Conservation (phyloP, 805 yeast species). For the Candida mattraensis region DNA sequence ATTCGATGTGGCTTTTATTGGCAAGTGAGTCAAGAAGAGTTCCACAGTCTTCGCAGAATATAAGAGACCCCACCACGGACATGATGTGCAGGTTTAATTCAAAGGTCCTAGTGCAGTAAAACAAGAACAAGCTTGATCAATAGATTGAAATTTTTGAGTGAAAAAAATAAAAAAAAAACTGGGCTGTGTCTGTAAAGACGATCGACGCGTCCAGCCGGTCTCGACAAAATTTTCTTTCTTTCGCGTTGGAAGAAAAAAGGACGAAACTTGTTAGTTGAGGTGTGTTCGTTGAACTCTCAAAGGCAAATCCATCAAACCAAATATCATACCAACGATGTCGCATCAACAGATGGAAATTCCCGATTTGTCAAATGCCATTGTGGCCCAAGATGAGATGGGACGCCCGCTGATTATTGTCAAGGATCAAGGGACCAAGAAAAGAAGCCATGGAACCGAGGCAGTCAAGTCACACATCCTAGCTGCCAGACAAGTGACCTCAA, state of each 20-base stretch:
- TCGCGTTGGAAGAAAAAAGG: constrained; percentile 16
- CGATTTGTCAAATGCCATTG: constrained; percentile 95
- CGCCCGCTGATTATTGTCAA: constrained; percentile 97
- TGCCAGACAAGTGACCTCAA: constrained; percentile 90
- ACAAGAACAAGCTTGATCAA: too few relatives aligned
- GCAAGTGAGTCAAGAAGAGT: constrained; percentile 74
- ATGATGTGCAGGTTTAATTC: too few relatives aligned
- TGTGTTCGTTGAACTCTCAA: too few relatives aligned
- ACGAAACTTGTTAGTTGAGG: not conserved
- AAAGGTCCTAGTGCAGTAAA: too few relatives aligned
- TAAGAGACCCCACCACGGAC: constrained; percentile 95
- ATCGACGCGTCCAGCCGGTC: constrained; percentile 10
- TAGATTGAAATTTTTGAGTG: too few relatives aligned
- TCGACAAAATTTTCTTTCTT: constrained; percentile 9
- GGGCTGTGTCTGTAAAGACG: constrained; percentile 1
- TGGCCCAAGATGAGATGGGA: constrained; percentile 99
- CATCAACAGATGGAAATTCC: constrained; percentile 57
- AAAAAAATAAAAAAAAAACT: too few relatives aligned
- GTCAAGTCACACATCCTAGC: constrained; percentile 87
- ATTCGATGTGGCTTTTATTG: constrained; percentile 48
- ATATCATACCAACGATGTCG: constrained; percentile 13
- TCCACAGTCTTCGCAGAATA: constrained; percentile 93
- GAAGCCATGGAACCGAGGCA: constrained; percentile 80
- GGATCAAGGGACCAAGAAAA: constrained; percentile 55
- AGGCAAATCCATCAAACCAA: not conserved